Conservation (phyloP, 1,139 yeast genomes). For the Kodamaea ohmeri region DNA sequence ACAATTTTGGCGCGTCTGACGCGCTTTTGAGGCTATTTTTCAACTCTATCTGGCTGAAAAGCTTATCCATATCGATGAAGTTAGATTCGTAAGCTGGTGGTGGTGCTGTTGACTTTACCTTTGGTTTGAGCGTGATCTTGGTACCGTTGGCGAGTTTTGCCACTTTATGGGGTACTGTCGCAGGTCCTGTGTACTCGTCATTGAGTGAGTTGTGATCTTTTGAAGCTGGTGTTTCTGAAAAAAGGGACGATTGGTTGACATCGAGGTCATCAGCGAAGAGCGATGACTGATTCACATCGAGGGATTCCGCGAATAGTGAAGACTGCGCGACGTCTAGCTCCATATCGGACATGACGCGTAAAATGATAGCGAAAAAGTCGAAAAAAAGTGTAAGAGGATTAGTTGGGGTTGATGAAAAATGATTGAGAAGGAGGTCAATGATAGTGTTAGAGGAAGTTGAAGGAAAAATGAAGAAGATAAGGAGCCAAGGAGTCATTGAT, state of each 20-base stretch:
- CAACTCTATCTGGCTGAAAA: constrained; percentile 30
- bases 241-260: constrained; percentile 3
- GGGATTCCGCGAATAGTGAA: neutral
- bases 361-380: no score
- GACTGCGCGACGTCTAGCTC: constrained; percentile 1
- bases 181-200: constrained; percentile 8
- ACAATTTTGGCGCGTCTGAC: constrained; percentile 6
- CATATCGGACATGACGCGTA: constrained; percentile 5
- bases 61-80: constrained; percentile 31
- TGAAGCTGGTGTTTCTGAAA: no score
- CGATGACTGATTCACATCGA: no score
- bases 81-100: constrained; percentile 1
- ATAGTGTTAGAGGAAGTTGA: no score
- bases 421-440: neutral
- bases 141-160: constrained; percentile 29
- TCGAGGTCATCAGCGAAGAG: constrained; percentile 4
- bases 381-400: neutral
- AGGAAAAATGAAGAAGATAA: no score
- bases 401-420: neutral
- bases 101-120: constrained; percentile 7
- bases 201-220: neutral
- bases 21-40: constrained; percentile 22
- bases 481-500: no score
- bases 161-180: constrained; percentile 15
- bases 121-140: constrained; percentile 21